A percentile compares a stretch with the other conserved stretches of the same genome.
Conservation (phyloP, 176 grass and related monocot species). For the Microstegium vimineum region DNA sequence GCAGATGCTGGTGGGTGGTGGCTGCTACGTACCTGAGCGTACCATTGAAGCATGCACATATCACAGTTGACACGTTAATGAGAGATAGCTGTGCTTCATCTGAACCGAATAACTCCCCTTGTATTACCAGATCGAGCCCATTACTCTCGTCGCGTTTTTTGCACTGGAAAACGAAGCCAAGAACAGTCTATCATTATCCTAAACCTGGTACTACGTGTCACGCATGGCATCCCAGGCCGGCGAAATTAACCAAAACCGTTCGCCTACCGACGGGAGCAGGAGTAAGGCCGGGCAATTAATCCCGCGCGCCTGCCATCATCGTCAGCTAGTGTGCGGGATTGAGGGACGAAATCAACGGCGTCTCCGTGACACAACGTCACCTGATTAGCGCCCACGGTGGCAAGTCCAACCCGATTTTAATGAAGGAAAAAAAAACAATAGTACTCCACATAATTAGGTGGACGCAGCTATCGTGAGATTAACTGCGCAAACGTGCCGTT, state of each 20-base stretch:
- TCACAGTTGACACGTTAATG: neutral
- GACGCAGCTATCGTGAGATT: slow-evolving; percentile 22
- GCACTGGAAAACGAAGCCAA: neutral
- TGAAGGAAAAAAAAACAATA: neutral
- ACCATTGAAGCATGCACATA: neutral
- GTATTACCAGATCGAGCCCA: neutral
- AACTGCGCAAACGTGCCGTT: slow-evolving; percentile 32
- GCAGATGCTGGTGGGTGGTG: neutral
- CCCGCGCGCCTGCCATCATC: slow-evolving; percentile 4
- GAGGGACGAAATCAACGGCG: slow-evolving; percentile 5
- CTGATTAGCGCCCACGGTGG: slow-evolving; percentile 39
- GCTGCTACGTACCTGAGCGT: neutral
- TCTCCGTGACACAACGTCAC: slow-evolving; percentile 32
- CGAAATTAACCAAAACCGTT: neutral
- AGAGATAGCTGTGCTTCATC: neutral
- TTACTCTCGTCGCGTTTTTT: neutral
- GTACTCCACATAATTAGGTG: neutral
- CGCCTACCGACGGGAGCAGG: neutral
- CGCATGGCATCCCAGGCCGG: neutral
- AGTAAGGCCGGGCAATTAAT: neutral
- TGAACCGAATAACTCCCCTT: neutral
- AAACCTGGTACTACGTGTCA: neutral
- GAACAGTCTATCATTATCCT: neutral
- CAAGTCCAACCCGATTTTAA: slow-evolving; percentile 18
- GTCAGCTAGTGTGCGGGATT: too few relatives aligned